Percentiles rank a stretch among this genome's conserved stretches.
Evolutionary conservation across 1,139 yeast genomes (phyloP).

Genomic region (Pichia sp.): DNA sequence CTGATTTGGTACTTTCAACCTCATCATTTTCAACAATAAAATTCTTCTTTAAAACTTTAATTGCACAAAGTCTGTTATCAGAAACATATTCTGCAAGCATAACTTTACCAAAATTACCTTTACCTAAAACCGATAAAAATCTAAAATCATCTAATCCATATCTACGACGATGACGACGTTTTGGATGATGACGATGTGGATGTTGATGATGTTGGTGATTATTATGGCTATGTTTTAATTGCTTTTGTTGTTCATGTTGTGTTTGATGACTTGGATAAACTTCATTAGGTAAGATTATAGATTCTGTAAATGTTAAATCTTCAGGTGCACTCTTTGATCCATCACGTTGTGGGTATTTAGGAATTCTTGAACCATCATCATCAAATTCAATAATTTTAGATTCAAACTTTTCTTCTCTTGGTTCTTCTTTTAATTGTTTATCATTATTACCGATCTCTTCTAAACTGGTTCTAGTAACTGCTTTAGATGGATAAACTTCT

Average conservation of each 20-base stretch:
- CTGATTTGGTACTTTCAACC: conserved; percentile 90
- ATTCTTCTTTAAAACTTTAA: conserved; percentile 91
- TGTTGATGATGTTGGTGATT: conserved; percentile 19
- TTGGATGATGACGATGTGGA: conserved; percentile 23
- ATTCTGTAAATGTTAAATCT: conserved; percentile 2
- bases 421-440: neutral
- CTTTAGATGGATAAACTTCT: conserved; percentile 9
- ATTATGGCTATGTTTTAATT: conserved; percentile 14
- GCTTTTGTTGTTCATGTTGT: conserved; percentile 21
- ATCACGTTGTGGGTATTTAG: conserved; percentile 1
- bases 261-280: neutral
- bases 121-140: conserved; percentile 89
- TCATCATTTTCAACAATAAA: conserved; percentile 93
- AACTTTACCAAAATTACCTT: conserved; percentile 97
- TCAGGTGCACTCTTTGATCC: conserved; percentile 2
- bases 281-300: neutral
- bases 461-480: conserved; percentile 11
- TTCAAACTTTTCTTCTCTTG: neutral
- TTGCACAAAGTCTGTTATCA: conserved; percentile 76
- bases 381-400: neutral
- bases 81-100: conserved; percentile 92
- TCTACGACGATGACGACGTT: conserved; percentile 49
- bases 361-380: conserved; percentile 7
- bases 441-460: neutral
- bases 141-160: conserved; percentile 94